Conservation (phyloP, 768 basidiomycete genomes). For the Mycena albidolilacea region DNA sequence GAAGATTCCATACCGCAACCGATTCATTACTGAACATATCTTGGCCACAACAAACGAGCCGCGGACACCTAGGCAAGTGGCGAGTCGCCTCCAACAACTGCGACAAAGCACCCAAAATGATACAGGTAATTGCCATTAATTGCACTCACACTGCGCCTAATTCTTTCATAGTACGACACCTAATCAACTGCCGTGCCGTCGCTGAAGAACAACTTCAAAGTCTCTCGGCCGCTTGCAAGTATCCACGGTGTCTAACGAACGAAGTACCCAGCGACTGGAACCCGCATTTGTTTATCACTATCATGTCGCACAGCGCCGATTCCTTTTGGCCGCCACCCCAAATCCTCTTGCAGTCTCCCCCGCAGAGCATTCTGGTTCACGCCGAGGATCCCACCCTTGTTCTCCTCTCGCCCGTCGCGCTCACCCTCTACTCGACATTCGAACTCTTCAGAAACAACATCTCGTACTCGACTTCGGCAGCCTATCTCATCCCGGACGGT, state of each 20-base stretch:
- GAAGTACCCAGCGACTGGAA: not conserved
- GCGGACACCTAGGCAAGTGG: conserved; percentile 20
- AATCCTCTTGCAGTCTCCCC: conserved; percentile 1
- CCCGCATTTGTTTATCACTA: not conserved
- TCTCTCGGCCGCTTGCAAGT: not conserved
- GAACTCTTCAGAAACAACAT: conserved; percentile 3
- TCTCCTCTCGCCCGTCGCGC: conserved; percentile 6
- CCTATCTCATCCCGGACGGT: conserved; percentile 3
- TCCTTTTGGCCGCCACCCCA: not conserved
- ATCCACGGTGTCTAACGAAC: not conserved
- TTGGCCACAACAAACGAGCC: conserved; percentile 8
- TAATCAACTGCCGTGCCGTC: not conserved
- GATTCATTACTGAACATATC: conserved; percentile 7
- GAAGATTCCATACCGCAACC: not conserved
- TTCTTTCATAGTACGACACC: not conserved
- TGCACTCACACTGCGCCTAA: not conserved
- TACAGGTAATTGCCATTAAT: not conserved
- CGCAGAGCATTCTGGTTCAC: not conserved
- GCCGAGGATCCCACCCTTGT: conserved; percentile 23
- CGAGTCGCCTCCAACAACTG: conserved; percentile 32
- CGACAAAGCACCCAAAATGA: not conserved
- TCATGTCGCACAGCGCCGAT: conserved; percentile 12
- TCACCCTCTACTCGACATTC: not conserved
- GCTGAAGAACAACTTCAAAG: not conserved
- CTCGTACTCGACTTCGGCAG: not conserved